Base-by-base conservation (phyloP, 208 protist species). In the Trichomonas gallinae region DNA sequence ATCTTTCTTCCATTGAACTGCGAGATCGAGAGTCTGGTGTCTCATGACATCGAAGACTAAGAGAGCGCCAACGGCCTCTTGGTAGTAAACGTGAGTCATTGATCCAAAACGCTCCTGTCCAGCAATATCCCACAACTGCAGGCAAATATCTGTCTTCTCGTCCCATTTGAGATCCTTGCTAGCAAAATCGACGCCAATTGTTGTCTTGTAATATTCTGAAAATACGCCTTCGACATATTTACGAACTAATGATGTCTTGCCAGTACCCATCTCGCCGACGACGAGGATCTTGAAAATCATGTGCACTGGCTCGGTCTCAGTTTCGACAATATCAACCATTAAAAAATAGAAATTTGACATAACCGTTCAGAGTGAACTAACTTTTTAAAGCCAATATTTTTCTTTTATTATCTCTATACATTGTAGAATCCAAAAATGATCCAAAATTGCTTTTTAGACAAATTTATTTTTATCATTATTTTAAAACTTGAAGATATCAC, bases 11-110 rank as follows among this genome's bases (percentile, higher is more conserved):
- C 96, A 97, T 40, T 97, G 15, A 0, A 15, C 63, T 0, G 40
- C 96, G 9, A 44, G 26, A n/a, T 97, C 45, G 21, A 97, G 63
- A 45, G 81, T 97, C 44, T 96, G 42, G 6, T 36, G 13, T 40
- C 81, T 44, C 48, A 40, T 97, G 23, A 97, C 82, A 96, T 97
- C 96, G 36, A 96, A 97, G 6, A 97, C 96, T 1, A 97, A 13
- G 0, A 97, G n/a, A 8, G 96, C 96, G 8, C 81, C 96, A 46
- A n/a, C 31, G 31, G 58, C 96, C 15, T 89, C 45, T 36, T 96
- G 38, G 49, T 97, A 97, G 72, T 96, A 96, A 96, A 72, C 49
- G 36, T 51, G 89, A 48, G 89, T 72, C 89, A 96, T 96, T 3
- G 21, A 38, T 38, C 44, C 49, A 72, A 44, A 96, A 23, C 89